Percentiles rank a stretch among this genome's conserved stretches.
phyloP scores from a whole-genome alignment of 345 rosid species.

The Atalantia buxifolia region DNA sequence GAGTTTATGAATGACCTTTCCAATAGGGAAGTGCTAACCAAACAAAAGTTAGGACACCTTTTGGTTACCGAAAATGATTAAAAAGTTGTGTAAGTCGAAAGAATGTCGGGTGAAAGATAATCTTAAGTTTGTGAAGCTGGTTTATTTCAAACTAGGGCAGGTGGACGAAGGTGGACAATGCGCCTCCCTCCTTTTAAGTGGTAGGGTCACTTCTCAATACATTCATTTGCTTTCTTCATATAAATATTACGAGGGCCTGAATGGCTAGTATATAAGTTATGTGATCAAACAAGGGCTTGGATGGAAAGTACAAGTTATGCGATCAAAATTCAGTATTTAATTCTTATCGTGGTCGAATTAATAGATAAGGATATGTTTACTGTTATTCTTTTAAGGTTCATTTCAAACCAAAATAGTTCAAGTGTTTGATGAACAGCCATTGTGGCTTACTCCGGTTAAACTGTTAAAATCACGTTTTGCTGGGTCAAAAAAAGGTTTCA shows the following conservation, averaged over 20 bases:
- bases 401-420: neutral
- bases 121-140: neutral
- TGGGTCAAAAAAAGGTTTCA: neutral
- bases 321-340: too few species aligned
- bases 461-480: neutral
- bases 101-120: constrained; percentile 24
- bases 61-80: neutral
- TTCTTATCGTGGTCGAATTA: too few species aligned
- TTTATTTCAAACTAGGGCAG: constrained; percentile 8
- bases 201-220: neutral
- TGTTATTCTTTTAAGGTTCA: neutral
- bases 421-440: neutral
- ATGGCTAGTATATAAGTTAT: too few species aligned
- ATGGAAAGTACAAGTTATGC: too few species aligned
- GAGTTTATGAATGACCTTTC: neutral
- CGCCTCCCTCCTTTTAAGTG: constrained; percentile 9
- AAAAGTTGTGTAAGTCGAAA: constrained; percentile 1
- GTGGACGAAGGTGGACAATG: constrained; percentile 15
- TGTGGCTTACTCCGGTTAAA: neutral
- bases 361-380: neutral
- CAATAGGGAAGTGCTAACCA: neutral
- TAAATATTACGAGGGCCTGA: too few species aligned
- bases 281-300: too few species aligned
- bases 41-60: neutral
- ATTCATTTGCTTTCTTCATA: neutral